Percentiles rank a stretch among this genome's conserved stretches.
Conservation (phyloP, 2,329 filamentous ascomycete species). For the Claviceps paspali region DNA sequence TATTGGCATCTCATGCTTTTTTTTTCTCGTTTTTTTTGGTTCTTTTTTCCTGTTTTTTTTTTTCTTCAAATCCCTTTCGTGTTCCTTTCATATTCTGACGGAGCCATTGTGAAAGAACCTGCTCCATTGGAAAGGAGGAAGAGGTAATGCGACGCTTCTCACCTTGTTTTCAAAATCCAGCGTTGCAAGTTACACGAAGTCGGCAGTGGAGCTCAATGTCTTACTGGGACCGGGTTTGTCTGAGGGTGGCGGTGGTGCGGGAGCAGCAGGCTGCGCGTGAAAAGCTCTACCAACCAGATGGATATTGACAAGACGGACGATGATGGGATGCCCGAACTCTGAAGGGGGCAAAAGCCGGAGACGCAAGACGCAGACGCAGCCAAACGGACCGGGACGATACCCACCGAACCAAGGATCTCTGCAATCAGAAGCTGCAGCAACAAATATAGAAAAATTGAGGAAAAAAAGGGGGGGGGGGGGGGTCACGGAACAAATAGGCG, state of each 20-base stretch:
- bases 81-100: no score
- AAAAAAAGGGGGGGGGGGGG: no score
- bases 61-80: no score
- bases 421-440: background rate
- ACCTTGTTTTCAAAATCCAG: conserved; percentile 3
- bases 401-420: background rate
- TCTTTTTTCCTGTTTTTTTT: no score
- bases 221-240: background rate
- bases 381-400: background rate
- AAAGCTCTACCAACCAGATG: background rate
- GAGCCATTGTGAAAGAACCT: background rate
- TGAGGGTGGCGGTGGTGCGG: background rate
- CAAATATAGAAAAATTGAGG: no score
- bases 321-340: no score
- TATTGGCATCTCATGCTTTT: no score
- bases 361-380: background rate
- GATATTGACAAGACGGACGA: background rate
- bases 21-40: no score
- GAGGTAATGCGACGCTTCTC: background rate
- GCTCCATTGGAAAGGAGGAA: background rate
- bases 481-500: background rate
- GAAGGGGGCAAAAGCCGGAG: background rate
- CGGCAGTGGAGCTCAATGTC: conserved; percentile 3
- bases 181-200: conserved; percentile 1
- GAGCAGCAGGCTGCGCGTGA: no score